Conservation (phyloP, 768 basidiomycete genomes). For the Podaxis sp. region DNA sequence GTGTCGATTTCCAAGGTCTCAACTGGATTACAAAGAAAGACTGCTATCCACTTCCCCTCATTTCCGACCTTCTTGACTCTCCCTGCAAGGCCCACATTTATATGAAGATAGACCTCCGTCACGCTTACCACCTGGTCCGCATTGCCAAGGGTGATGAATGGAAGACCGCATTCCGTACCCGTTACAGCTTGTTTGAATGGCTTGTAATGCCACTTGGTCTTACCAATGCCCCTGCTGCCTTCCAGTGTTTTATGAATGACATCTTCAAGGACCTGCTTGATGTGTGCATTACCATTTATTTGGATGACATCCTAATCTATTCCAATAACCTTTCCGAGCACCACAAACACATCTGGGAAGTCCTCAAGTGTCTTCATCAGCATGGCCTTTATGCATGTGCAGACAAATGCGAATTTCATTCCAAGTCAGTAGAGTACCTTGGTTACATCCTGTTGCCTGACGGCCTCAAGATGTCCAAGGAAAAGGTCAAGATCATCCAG, state of each 20-base stretch:
- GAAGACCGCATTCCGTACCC: conserved; percentile 32
- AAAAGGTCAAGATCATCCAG: conserved; percentile 33
- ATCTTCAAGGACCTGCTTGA: conserved; percentile 32
- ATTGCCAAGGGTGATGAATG: conserved; percentile 36
- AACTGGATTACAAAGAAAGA: conserved; percentile 36
- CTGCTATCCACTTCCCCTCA: conserved; percentile 31
- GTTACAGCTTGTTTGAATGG: conserved; percentile 34
- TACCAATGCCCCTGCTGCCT: conserved; percentile 30
- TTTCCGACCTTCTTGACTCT: conserved; percentile 29
- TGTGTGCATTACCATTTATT: conserved; percentile 29
- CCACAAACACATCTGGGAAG: conserved; percentile 23
- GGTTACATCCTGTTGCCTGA: conserved; percentile 32
- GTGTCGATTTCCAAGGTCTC: conserved; percentile 19
- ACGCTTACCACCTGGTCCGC: conserved; percentile 33
- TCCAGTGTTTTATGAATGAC: conserved; percentile 35
- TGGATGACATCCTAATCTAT: conserved; percentile 39
- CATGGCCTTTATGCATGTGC: conserved; percentile 27
- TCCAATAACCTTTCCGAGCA: conserved; percentile 26
- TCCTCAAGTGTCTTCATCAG: conserved; percentile 27
- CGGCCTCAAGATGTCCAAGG: conserved; percentile 32
- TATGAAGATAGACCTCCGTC: conserved; percentile 31
- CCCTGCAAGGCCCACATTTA: conserved; percentile 23
- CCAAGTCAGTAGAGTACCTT: conserved; percentile 30
- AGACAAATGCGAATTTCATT: conserved; percentile 34
- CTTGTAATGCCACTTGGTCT: conserved; percentile 36